phyloP scores from a whole-genome alignment of 345 rosid species.

The Citrus maxima region DNA sequence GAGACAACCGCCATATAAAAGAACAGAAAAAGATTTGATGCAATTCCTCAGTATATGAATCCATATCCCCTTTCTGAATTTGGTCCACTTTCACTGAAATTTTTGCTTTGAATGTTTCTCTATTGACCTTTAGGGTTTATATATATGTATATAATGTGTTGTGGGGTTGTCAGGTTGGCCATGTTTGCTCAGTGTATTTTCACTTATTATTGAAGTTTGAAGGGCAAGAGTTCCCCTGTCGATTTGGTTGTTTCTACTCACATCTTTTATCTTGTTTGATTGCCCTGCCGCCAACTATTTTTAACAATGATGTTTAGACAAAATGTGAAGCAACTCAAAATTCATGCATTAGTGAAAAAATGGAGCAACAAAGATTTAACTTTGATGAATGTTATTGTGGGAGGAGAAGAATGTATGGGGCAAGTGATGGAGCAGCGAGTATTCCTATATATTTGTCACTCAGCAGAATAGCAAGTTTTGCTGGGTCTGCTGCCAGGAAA shows the following conservation, averaged over 20 bases:
- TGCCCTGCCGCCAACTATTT: neutral
- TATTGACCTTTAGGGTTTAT: neutral
- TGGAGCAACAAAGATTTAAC: neutral
- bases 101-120: slow-evolving; percentile 23
- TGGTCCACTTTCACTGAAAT: slow-evolving; percentile 29
- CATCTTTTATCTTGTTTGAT: neutral
- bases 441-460: slow-evolving; percentile 30
- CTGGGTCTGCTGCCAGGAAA: slow-evolving; percentile 41
- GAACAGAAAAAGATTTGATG: slow-evolving; percentile 7
- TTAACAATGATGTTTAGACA: neutral
- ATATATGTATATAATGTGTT: neutral
- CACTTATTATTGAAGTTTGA: slow-evolving; percentile 15
- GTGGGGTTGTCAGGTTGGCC: slow-evolving; percentile 39
- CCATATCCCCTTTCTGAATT: slow-evolving; percentile 25
- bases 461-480: slow-evolving; percentile 22
- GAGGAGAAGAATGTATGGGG: slow-evolving; percentile 42
- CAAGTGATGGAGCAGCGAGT: slow-evolving; percentile 43
- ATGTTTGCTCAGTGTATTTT: slow-evolving; percentile 21
- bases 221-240: neutral
- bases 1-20: neutral
- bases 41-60: slow-evolving; percentile 23
- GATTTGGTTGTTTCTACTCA: neutral
- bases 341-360: neutral
- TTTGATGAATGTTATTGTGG: neutral
- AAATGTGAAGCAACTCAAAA: neutral